These are phyloP conservation scores for Bocquillonia castaneifolia DNA, from an alignment of 441 rosid genomes.

Conservation along the genomic window DNA sequence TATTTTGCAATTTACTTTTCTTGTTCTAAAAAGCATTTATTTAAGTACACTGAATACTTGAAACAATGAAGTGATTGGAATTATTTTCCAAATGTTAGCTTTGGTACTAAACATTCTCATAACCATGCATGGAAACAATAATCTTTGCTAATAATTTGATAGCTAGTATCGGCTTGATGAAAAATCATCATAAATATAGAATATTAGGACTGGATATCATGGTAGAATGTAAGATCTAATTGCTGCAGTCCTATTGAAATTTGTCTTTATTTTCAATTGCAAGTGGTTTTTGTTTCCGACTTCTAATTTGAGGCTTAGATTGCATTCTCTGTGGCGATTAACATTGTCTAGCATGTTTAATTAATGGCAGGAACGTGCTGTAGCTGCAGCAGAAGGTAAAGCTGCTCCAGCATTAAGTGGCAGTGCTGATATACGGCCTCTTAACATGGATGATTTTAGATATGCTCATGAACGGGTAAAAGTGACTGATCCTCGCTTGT, in stretches of 20 bases:
- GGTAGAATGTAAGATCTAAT: not conserved
- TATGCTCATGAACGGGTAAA: slow-evolving; percentile 72
- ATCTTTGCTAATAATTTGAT: not conserved
- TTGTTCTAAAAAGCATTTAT: not conserved
- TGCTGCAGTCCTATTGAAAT: not conserved
- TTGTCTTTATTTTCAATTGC: not conserved
- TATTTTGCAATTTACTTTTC: slow-evolving; percentile 7
- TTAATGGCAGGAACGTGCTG: slow-evolving; percentile 48
- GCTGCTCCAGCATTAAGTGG: slow-evolving; percentile 65
- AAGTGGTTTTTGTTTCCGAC: not conserved
- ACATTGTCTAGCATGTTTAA: slow-evolving; percentile 9
- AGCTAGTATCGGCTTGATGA: not conserved
- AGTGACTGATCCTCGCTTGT: not conserved
- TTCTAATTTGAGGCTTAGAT: not conserved
- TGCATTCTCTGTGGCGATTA: not conserved
- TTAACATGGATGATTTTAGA: slow-evolving; percentile 61
- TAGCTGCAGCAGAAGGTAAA: slow-evolving; percentile 61
- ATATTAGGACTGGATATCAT: not conserved
- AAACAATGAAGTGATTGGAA: not conserved
- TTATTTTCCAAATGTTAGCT: not conserved
- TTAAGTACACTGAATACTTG: not conserved
- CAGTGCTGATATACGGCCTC: slow-evolving; percentile 55
- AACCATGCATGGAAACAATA: not conserved
- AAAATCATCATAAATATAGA: not conserved
- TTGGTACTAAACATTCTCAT: not conserved